Percentiles rank a stretch among this genome's conserved stretches.
These are phyloP conservation scores for Actinomucor elegans DNA, from an alignment of 371 early-diverging fungal genomes.

Conservation along the genomic window DNA sequence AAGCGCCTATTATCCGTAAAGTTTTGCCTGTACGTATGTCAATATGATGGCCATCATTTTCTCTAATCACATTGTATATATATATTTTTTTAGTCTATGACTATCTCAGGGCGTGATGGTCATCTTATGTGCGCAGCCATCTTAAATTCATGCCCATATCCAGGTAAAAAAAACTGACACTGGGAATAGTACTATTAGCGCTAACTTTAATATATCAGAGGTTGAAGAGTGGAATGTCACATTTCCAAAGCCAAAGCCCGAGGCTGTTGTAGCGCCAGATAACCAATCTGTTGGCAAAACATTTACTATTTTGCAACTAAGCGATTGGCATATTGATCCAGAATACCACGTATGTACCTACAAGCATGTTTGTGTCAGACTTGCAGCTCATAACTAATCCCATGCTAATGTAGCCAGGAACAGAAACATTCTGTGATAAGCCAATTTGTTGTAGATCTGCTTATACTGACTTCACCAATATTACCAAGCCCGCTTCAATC, in stretches of 20 bases:
- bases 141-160: slow-evolving; percentile 47
- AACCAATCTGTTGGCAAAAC: slow-evolving; percentile 31
- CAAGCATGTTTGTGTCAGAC: background rate
- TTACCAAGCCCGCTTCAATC: slow-evolving; percentile 31
- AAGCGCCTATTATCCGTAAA: slow-evolving; percentile 45
- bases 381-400: background rate
- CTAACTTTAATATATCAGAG: too few relatives aligned
- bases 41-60: too few relatives aligned
- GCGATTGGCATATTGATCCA: slow-evolving; percentile 67
- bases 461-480: slow-evolving; percentile 41
- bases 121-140: slow-evolving; percentile 47
- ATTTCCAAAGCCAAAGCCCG: slow-evolving; percentile 55
- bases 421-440: slow-evolving; percentile 53
- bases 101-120: slow-evolving; percentile 45
- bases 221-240: slow-evolving; percentile 36
- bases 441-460: slow-evolving; percentile 59
- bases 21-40: slow-evolving; percentile 36
- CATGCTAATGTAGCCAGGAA: slow-evolving; percentile 28
- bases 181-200: too few relatives aligned
- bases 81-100: slow-evolving; percentile 46
- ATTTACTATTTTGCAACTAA: slow-evolving; percentile 56
- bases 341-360: slow-evolving; percentile 48
- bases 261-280: background rate
- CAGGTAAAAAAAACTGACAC: slow-evolving; percentile 39
- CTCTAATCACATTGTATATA: too few relatives aligned